Conservation (phyloP, 495 filamentous ascomycete species). For the Glarea lozoyensis region DNA sequence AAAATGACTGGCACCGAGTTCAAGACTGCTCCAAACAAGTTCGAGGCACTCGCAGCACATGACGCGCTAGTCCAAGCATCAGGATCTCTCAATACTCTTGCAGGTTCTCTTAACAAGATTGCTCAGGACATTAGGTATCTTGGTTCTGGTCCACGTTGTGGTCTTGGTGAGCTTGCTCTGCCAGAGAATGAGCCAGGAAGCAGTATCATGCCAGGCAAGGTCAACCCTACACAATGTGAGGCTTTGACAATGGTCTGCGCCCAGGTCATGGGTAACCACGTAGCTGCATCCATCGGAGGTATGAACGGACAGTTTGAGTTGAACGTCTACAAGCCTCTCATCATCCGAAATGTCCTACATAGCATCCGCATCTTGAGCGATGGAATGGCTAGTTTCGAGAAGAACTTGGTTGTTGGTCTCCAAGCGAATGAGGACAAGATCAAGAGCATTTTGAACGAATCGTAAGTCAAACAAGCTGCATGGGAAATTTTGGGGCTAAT, state of each 20-base stretch:
- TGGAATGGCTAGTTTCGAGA: slow-evolving; percentile 89
- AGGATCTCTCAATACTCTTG: slow-evolving; percentile 88
- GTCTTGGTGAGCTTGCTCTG: slow-evolving; percentile 82
- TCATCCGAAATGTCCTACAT: slow-evolving; percentile 93
- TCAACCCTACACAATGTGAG: slow-evolving; percentile 98
- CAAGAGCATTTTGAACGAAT: slow-evolving; percentile 75
- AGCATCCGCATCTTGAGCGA: slow-evolving; percentile 79
- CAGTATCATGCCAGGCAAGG: slow-evolving; percentile 98
- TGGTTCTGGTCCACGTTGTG: slow-evolving; percentile 90
- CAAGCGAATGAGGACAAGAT: slow-evolving; percentile 92
- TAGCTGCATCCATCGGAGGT: slow-evolving; percentile 81
- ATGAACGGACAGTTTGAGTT: slow-evolving; percentile 98
- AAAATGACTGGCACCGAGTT: slow-evolving; percentile 90
- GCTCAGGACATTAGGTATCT: slow-evolving; percentile 97
- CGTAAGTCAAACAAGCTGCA: slow-evolving; percentile 33
- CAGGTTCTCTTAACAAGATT: slow-evolving; percentile 91
- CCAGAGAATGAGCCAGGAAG: slow-evolving; percentile 97
- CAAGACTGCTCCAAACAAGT: slow-evolving; percentile 97
- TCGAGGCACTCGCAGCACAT: slow-evolving; percentile 95
- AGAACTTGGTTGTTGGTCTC: slow-evolving; percentile 81
- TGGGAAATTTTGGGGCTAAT: no score
- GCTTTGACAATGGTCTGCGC: slow-evolving; percentile 95
- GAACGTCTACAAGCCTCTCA: slow-evolving; percentile 96
- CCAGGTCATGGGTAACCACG: slow-evolving; percentile 96
- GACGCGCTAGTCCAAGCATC: slow-evolving; percentile 92